Conservation (phyloP, 192 early-diverging fungal species). For the Coemansia sp. region DNA sequence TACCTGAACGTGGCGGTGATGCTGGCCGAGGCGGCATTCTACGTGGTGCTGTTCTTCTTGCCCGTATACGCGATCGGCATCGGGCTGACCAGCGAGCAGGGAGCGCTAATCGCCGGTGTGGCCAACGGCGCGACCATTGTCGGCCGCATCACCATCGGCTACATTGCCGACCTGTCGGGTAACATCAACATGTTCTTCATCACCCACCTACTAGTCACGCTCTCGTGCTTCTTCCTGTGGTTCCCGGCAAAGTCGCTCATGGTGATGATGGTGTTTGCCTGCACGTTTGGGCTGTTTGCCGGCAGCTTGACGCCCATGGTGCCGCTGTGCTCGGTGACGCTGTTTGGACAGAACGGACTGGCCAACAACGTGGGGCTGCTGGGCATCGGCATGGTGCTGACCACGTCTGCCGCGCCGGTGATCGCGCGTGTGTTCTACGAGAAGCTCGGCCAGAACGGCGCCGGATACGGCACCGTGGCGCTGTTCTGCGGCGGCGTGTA, state of each 20-base stretch:
- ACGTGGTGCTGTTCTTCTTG: slow-evolving; percentile 44
- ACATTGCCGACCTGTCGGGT: slow-evolving; percentile 57
- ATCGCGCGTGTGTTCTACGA: slow-evolving; percentile 47
- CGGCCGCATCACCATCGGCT: slow-evolving; percentile 62
- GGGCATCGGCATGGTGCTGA: slow-evolving; percentile 50
- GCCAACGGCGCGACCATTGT: slow-evolving; percentile 62
- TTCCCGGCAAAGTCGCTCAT: slow-evolving; percentile 52
- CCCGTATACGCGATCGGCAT: slow-evolving; percentile 56
- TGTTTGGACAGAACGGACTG: slow-evolving; percentile 50
- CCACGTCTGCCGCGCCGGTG: slow-evolving; percentile 46
- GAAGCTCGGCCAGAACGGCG: slow-evolving; percentile 44
- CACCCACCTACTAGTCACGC: slow-evolving; percentile 43
- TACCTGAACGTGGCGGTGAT: slow-evolving; percentile 51
- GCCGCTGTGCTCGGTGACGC: slow-evolving; percentile 49
- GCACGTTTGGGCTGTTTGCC: slow-evolving; percentile 48
- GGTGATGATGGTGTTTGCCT: slow-evolving; percentile 50
- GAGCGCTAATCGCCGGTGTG: slow-evolving; percentile 60
- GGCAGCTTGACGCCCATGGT: slow-evolving; percentile 51
- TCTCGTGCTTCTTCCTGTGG: slow-evolving; percentile 50
- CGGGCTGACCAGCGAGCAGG: slow-evolving; percentile 56
- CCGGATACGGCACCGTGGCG: slow-evolving; percentile 47
- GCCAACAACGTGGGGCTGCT: slow-evolving; percentile 49
- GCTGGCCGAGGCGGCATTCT: slow-evolving; percentile 50
- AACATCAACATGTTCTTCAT: slow-evolving; percentile 54
- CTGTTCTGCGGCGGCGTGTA: slow-evolving; percentile 48